phyloP scores from a whole-genome alignment of 208 protist species.

The Angomonas deanei region DNA sequence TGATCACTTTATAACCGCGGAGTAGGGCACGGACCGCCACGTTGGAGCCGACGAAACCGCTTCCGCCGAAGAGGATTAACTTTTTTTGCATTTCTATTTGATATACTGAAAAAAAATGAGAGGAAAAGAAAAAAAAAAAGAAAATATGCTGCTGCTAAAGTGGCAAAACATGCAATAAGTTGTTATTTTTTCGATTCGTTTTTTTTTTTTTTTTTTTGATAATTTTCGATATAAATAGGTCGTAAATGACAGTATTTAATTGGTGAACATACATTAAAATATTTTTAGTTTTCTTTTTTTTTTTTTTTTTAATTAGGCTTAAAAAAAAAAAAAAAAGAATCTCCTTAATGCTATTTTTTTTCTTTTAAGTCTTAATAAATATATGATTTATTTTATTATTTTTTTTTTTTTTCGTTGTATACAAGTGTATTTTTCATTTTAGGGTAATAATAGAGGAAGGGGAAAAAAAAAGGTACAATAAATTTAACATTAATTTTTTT shows the following conservation, averaged over 20 bases:
- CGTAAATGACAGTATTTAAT: no score
- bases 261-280: no score
- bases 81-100: conserved; percentile 55
- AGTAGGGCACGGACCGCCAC: conserved; percentile 53
- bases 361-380: no score
- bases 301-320: not conserved
- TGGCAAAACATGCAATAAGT: conserved; percentile 3
- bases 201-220: no score
- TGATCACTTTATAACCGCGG: conserved; percentile 57
- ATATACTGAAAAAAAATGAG: conserved; percentile 1
- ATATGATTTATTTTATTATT: no score
- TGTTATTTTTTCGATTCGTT: no score
- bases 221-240: no score
- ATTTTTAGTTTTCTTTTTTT: not conserved
- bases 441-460: no score
- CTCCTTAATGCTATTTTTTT: not conserved
- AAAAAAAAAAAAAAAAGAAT: not conserved
- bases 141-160: not conserved
- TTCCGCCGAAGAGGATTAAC: conserved; percentile 82
- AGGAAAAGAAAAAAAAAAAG: not conserved
- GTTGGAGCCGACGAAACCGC: conserved; percentile 66
- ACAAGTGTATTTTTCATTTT: not conserved
- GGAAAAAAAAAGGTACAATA: not conserved
- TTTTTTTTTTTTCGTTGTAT: not conserved
- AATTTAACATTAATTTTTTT: not conserved